Evolutionary conservation across 2,329 filamentous ascomycete genomes (phyloP).

Genomic region (Emergomyces orientalis): DNA sequence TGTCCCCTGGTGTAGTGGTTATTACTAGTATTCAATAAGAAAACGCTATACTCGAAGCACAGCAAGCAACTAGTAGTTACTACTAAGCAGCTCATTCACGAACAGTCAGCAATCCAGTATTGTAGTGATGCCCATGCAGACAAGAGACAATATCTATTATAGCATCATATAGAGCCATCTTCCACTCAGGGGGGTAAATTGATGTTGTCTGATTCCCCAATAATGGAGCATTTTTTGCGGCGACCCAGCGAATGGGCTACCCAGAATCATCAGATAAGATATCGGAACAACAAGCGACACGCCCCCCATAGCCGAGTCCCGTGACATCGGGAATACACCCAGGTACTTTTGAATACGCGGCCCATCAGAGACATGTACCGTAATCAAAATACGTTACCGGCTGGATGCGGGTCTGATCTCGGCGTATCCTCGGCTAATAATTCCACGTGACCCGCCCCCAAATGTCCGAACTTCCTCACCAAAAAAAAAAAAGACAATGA

Average conservation of each 20-base stretch:
- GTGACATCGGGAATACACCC: not conserved
- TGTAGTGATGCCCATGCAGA: not conserved
- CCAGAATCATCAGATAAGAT: constrained; percentile 9
- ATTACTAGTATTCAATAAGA: not conserved
- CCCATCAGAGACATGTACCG: too few species aligned
- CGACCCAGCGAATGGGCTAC: too few species aligned
- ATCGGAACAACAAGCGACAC: not conserved
- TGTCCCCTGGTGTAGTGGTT: not conserved
- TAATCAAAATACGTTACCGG: not conserved
- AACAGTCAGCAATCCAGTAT: not conserved
- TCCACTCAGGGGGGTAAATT: not conserved
- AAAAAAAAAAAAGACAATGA: not conserved
- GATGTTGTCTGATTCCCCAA: not conserved
- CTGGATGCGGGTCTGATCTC: not conserved
- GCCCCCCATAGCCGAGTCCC: not conserved
- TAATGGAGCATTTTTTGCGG: too few species aligned
- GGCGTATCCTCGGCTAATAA: not conserved
- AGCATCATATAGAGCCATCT: not conserved
- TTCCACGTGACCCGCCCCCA: not conserved
- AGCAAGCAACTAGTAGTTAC: not conserved
- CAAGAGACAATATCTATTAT: not conserved
- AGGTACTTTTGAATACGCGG: not conserved
- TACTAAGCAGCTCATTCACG: not conserved
- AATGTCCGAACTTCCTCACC: not conserved
- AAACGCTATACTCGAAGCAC: too few species aligned